Conservation (phyloP, 1,284 basidiomycete species). For the Sporisorium scitamineum region DNA sequence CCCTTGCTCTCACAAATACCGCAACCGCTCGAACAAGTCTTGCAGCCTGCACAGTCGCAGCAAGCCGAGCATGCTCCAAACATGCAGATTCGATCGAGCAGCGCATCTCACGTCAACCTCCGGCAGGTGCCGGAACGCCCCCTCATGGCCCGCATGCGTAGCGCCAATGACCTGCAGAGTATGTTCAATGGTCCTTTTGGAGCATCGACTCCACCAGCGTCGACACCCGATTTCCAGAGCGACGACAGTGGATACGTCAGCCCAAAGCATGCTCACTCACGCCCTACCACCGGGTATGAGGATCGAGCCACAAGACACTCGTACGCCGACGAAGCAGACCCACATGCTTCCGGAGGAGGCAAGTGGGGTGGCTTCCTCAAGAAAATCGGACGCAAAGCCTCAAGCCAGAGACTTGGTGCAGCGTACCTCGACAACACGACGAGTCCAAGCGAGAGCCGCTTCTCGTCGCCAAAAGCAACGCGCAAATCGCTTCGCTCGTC, state of each 20-base stretch:
- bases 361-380: constrained; percentile 53
- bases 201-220: constrained; percentile 10
- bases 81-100: constrained; percentile 8
- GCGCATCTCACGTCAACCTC: constrained; percentile 6
- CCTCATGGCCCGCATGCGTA: constrained; percentile 34
- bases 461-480: constrained; percentile 27
- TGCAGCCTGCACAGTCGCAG: constrained; percentile 9
- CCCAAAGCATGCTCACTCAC: constrained; percentile 8
- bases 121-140: constrained; percentile 15
- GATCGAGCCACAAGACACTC: constrained; percentile 11
- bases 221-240: constrained; percentile 26
- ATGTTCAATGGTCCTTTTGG: constrained; percentile 19
- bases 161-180: constrained; percentile 38
- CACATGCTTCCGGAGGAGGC: constrained; percentile 15
- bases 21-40: background rate
- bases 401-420: constrained; percentile 31
- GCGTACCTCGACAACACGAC: constrained; percentile 18
- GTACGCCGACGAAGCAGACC: constrained; percentile 13
- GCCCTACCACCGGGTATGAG: constrained; percentile 18
- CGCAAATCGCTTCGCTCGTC: constrained; percentile 35
- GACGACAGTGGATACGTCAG: constrained; percentile 30
- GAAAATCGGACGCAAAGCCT: constrained; percentile 53
- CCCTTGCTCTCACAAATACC: constrained; percentile 28
- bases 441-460: constrained; percentile 25
- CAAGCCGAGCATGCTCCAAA: background rate